phyloP scores from a whole-genome alignment of 345 rosid genomes.

The Pelargonium nanum region DNA sequence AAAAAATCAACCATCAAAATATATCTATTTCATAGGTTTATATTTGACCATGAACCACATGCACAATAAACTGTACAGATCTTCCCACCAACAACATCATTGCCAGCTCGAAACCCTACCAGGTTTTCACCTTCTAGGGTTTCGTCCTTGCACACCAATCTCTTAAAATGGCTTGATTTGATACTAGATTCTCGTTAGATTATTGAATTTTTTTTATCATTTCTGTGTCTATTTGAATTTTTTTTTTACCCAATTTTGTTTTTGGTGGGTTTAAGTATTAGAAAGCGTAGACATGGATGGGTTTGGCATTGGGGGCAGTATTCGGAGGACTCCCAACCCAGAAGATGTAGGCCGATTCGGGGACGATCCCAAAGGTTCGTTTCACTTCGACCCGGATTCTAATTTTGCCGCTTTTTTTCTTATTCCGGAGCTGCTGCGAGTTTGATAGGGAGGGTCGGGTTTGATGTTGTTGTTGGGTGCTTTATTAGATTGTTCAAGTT shows the following conservation, averaged over 20 bases:
- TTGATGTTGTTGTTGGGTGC: too few species aligned
- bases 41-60: too few species aligned
- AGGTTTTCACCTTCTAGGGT: background rate
- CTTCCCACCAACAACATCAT: background rate
- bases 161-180: background rate
- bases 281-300: background rate
- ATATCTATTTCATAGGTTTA: too few species aligned
- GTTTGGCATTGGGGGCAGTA: background rate
- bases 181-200: background rate
- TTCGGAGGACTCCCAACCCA: background rate
- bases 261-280: background rate
- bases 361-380: background rate
- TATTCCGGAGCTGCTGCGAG: too few species aligned
- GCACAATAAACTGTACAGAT: background rate
- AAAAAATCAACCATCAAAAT: too few species aligned
- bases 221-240: background rate
- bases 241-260: background rate
- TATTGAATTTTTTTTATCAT: background rate
- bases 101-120: background rate
- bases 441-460: too few species aligned
- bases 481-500: too few species aligned
- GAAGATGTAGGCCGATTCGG: background rate
- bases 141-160: background rate
- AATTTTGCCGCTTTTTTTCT: background rate
- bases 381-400: background rate